Conservation (phyloP, 2,329 filamentous ascomycete species). For the Didymellaceae sp. region DNA sequence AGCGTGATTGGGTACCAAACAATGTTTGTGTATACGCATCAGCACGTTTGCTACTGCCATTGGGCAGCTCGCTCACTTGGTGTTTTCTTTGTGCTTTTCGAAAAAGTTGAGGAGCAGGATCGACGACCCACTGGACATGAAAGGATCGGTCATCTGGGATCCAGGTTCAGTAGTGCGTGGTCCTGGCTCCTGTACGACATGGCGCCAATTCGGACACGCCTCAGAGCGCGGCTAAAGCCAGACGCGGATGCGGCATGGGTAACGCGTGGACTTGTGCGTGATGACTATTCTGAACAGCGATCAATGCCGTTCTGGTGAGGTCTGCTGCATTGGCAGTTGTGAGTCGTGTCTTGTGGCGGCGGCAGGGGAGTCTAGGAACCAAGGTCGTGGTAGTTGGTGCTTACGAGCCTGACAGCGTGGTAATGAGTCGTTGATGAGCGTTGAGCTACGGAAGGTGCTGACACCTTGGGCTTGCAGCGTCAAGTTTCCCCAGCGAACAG, state of each 20-base stretch:
- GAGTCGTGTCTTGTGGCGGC: not conserved
- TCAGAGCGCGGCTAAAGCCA: constrained; percentile 13
- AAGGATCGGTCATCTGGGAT: constrained; percentile 12
- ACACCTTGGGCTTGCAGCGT: not conserved
- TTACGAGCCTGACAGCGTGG: constrained; percentile 7
- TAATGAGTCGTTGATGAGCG: constrained; percentile 2
- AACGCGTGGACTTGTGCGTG: constrained; percentile 4
- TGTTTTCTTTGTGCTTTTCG: constrained; percentile 5
- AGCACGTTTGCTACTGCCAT: not conserved
- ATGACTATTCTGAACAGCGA: not conserved
- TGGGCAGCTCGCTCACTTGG: constrained; percentile 1
- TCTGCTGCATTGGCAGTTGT: not conserved
- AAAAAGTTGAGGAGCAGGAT: constrained; percentile 9
- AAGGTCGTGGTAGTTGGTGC: constrained; percentile 8
- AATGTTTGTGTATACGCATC: not conserved
- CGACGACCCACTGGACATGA: constrained; percentile 12
- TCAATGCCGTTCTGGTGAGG: not conserved
- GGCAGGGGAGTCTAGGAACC: constrained; percentile 1
- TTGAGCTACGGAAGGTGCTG: constrained; percentile 1
- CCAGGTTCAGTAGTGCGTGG: constrained; percentile 3
- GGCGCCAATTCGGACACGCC: constrained; percentile 12
- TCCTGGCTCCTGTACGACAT: constrained; percentile 7
- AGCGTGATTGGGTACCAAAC: constrained; percentile 12
- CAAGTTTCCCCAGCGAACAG: not conserved
- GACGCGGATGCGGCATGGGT: constrained; percentile 14